These are phyloP conservation scores for Rubroshorea leprosula DNA, from an alignment of 345 rosid species.

Conservation along the genomic window DNA sequence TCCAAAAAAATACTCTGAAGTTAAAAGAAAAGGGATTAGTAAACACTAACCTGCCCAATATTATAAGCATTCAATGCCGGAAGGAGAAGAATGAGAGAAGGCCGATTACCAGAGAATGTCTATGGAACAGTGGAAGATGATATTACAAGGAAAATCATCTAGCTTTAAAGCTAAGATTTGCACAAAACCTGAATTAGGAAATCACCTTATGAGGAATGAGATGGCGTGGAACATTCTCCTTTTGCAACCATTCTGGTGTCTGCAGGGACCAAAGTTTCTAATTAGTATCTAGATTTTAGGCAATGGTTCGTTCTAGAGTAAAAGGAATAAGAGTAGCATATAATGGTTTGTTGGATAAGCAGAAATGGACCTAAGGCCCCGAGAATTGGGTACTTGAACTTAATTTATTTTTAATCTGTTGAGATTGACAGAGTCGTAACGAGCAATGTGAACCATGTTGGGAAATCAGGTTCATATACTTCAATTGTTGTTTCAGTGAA, in stretches of 20 bases:
- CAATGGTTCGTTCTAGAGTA: not conserved
- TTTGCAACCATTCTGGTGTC: conserved; percentile 77
- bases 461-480: too few species aligned
- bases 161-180: not conserved
- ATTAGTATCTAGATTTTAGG: not conserved
- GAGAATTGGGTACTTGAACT: too few species aligned
- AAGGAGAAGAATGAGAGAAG: conserved; percentile 88
- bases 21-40: not conserved
- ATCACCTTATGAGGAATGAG: conserved; percentile 94
- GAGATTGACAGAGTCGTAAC: too few species aligned
- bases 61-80: conserved; percentile 69
- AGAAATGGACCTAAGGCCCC: too few species aligned
- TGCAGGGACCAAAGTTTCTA: conserved; percentile 22
- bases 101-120: conserved; percentile 89
- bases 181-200: not conserved
- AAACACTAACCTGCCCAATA: conserved; percentile 68
- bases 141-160: not conserved
- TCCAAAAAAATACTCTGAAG: too few species aligned
- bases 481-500: too few species aligned
- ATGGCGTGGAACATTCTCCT: conserved; percentile 64
- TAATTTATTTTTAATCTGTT: too few species aligned
- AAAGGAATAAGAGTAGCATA: too few species aligned
- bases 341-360: too few species aligned
- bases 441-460: too few species aligned
- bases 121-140: conserved; percentile 30